Evolutionary conservation across 495 filamentous ascomycete genomes (phyloP), one percentile per base, ranked within the genome.

Genomic region (Penicillium soppii): DNA sequence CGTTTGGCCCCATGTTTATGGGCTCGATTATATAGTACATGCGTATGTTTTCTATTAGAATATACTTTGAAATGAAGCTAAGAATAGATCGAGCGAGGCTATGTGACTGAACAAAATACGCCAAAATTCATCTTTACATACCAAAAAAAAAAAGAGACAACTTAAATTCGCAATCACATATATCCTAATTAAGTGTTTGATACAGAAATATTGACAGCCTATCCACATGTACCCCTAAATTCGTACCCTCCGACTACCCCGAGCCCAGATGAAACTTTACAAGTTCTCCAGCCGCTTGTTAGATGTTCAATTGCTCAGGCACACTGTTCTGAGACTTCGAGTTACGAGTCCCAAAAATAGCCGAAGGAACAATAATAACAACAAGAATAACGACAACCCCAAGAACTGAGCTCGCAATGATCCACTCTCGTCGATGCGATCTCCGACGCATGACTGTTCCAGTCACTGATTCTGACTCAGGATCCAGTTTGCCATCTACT

Each of bases 331-430:
- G 47, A 17, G 47, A 21, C 16, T 29, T 41, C n/a, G 37, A 20
- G 13, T 49, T 23, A 16, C 47, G 36, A 16, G 25, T 49, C 12
- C 47, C 47, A 17, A 40, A 49, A 9, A 49, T 49, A 1, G 16
- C 47, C 12, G 47, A 49, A 22, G 47, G 47, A 23, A 49, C 47
- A 49, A 49, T 49, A 8, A 49, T 41, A 21, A 49, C 47, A 26
- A 40, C 37, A 17, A 49, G 36, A 22, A 49, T 12, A 23, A 49
- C 27, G 41, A 49, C 12, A 22, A 20, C 27, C 6, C 27, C 47
- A 22, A 49, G 13, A 16, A 26, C 37, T 3, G 47, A 39, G 20
- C 47, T 26, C 8, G 27, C 8, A n/a, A 49, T 41, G 25, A 49
- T 33, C 47, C 47, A 49, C 26, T 49, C 23, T 9, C 47, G 36